A percentile compares a stretch with the other conserved stretches of the same genome.
phyloP scores from a whole-genome alignment of 2,329 filamentous ascomycete genomes.

The Fusarium multiceps region DNA sequence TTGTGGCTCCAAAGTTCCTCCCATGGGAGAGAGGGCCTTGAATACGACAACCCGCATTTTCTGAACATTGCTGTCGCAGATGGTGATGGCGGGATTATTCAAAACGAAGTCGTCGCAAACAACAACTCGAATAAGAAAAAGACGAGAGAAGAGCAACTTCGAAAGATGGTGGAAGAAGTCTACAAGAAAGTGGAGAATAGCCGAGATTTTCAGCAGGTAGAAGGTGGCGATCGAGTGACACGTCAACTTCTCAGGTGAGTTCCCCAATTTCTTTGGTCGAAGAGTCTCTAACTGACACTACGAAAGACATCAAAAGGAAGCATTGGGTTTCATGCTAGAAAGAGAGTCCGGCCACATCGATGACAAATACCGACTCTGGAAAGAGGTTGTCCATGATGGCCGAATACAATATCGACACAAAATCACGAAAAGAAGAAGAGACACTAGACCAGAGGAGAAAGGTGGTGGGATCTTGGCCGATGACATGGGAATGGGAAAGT shows the following conservation, averaged over 20 bases:
- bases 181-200: slow-evolving; percentile 20
- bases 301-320: slow-evolving; percentile 17
- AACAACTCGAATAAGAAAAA: not conserved
- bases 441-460: not conserved
- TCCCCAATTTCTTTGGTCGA: fast-evolving
- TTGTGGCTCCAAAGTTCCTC: slow-evolving; percentile 10
- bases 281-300: fast-evolving
- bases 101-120: not conserved
- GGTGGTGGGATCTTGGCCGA: slow-evolving; percentile 5
- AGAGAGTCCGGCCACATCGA: slow-evolving; percentile 13
- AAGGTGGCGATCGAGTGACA: slow-evolving; percentile 5
- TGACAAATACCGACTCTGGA: slow-evolving; percentile 5
- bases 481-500: slow-evolving; percentile 23
- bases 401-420: not conserved
- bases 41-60: slow-evolving; percentile 16
- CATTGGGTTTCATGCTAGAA: slow-evolving; percentile 7
- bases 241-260: not conserved
- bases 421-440: slow-evolving; percentile 3
- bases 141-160: slow-evolving; percentile 11
- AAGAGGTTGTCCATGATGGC: not conserved
- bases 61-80: not conserved
- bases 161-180: slow-evolving; percentile 9
- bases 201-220: not conserved
- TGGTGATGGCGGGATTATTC: fast-evolving
- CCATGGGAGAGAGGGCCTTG: not conserved